Base-by-base conservation (phyloP, 106 monocot genomes). In the Dioscorea zingiberensis region DNA sequence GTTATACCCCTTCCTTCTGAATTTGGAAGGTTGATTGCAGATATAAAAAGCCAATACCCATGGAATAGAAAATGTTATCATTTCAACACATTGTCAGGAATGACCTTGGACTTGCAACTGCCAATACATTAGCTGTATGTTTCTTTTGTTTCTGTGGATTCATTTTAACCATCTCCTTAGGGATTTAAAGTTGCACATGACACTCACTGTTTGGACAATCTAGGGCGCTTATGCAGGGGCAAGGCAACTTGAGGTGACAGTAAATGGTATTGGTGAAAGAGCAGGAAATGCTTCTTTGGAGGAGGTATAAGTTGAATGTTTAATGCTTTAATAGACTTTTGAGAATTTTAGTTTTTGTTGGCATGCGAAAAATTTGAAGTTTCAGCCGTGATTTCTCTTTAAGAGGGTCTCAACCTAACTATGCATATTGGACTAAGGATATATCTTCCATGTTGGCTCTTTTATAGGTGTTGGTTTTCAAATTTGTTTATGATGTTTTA, bases 61-160 rank as follows among this genome's bases (percentile, higher is more conserved):
- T 58, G 91, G 95, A 23, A 75, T 91, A 62, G 83, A 91, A 62
- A 88, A 91, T 79, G 95, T 62, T 0, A 87, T 97, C 17, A 88
- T 97, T 74, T 97, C 95, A 67, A 97, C 95, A n/a, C 95, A 97
- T 45, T 97, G 95, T 67, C 95, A 97, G 64, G n/a, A 97, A 97
- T 81, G 91, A 91, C 58, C 91, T 91, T 67, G 95, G 95, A 32
- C 85, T 91, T 67, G 71, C 95, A 70, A 88, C 88, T 61, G 95
- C 91, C 46, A 97, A 97, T 45, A 97, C 88, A 48, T 77, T 97
- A 70, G 87, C 83, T 57, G 95, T 97, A 88, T 69, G 68, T 47
- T 65, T 25, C 27, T 38, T 19, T 45, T 22, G 18, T 45, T 63
- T 38, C 45, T 21, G 1, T 19, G n/a, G 9, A 38, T 38, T 38